Conservation (phyloP, 2,329 filamentous ascomycete genomes). For the Drechslerella dactyloides region DNA sequence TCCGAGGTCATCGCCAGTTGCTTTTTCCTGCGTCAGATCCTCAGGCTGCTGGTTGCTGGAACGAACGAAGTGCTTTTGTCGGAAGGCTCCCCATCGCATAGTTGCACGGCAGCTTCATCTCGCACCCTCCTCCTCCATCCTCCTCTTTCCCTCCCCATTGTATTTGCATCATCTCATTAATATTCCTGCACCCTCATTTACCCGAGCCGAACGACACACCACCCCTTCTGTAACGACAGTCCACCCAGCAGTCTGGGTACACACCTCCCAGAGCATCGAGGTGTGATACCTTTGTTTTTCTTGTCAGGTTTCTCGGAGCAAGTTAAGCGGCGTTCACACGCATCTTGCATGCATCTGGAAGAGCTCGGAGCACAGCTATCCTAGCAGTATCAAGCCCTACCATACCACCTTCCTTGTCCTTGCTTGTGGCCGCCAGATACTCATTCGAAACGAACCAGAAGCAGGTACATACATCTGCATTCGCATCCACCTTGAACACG, state of each 20-base stretch:
- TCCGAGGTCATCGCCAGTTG: slow-evolving; percentile 15
- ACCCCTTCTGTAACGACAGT: neutral
- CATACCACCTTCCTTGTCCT: slow-evolving; percentile 27
- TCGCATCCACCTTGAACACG: slow-evolving; percentile 45
- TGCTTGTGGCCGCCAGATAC: slow-evolving; percentile 3
- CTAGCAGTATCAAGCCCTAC: slow-evolving; percentile 40
- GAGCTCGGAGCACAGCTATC: slow-evolving; percentile 50
- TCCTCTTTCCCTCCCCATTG: neutral
- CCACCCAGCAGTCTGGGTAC: slow-evolving; percentile 15
- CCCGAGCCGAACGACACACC: slow-evolving; percentile 10
- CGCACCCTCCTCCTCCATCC: slow-evolving; percentile 32
- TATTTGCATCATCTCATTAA: neutral
- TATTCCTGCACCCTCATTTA: slow-evolving; percentile 22
- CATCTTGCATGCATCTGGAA: slow-evolving; percentile 31
- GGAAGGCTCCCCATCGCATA: slow-evolving; percentile 22
- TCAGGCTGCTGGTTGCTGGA: slow-evolving; percentile 8
- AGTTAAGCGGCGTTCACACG: slow-evolving; percentile 15
- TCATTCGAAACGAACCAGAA: slow-evolving; percentile 35
- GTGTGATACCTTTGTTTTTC: slow-evolving; percentile 39
- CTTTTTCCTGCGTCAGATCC: slow-evolving; percentile 26
- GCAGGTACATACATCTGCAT: slow-evolving; percentile 39
- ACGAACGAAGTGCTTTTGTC: too few relatives aligned
- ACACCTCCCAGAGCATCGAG: slow-evolving; percentile 29
- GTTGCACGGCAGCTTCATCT: slow-evolving; percentile 43
- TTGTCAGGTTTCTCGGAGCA: slow-evolving; percentile 12